These are phyloP conservation scores for Gracilariopsis chorda DNA, from an alignment of 23 red algal species.

Conservation along the genomic window DNA sequence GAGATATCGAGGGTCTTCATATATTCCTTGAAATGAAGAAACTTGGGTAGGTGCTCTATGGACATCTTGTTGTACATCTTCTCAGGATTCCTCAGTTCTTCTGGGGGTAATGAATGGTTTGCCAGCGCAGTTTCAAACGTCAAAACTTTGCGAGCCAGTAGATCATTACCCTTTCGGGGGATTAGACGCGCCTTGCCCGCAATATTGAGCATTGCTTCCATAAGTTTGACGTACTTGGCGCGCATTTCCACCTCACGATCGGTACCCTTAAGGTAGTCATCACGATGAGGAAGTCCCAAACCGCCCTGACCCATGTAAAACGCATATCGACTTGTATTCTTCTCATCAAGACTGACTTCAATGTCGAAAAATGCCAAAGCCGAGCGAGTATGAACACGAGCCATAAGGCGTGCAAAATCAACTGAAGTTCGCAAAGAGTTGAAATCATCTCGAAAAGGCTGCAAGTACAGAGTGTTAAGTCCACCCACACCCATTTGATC, in stretches of 20 bases:
- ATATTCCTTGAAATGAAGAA: constrained; percentile 13
- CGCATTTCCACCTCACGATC: constrained; percentile 50
- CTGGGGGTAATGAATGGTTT: constrained; percentile 56
- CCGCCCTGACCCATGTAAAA: constrained; percentile 85
- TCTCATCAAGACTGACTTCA: constrained; percentile 57
- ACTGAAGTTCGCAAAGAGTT: background rate
- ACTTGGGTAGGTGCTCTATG: constrained; percentile 34
- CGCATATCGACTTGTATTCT: constrained; percentile 50
- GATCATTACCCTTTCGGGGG: constrained; percentile 23
- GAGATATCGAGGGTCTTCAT: background rate
- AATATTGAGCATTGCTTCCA: constrained; percentile 40
- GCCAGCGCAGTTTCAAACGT: constrained; percentile 66
- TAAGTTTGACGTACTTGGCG: constrained; percentile 27
- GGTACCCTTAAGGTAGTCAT: constrained; percentile 69
- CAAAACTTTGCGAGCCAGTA: constrained; percentile 33
- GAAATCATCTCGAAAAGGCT: constrained; percentile 27
- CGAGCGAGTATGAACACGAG: constrained; percentile 12
- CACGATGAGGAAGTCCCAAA: constrained; percentile 74
- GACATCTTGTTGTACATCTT: constrained; percentile 65
- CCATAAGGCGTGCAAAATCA: background rate
- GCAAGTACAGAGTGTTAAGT: constrained; percentile 35
- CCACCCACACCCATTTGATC: constrained; percentile 42
- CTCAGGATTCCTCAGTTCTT: constrained; percentile 71
- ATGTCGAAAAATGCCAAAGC: constrained; percentile 39
- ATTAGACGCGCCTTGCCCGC: constrained; percentile 41